A percentile compares a stretch with the other conserved stretches of the same genome.
Conservation (phyloP, 805 yeast species). For the Pichia cabralensis region DNA sequence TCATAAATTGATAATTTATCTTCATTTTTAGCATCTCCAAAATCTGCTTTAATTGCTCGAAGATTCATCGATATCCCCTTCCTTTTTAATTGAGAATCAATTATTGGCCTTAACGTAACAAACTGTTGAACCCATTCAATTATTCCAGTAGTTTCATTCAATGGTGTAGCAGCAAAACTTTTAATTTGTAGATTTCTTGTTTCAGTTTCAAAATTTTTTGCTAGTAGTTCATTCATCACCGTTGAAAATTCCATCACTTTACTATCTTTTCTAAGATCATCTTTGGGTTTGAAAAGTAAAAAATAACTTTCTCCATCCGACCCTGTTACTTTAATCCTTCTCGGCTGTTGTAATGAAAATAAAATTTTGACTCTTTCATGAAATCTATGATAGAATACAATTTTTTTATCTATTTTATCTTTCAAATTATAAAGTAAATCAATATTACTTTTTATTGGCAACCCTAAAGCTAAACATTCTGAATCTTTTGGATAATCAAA, state of each 20-base stretch:
- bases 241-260: constrained; percentile 87
- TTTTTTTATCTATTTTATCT: constrained; percentile 16
- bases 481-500: constrained; percentile 23
- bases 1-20: constrained; percentile 29
- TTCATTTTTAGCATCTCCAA: constrained; percentile 12
- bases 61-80: constrained; percentile 21
- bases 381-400: constrained; percentile 39
- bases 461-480: constrained; percentile 39
- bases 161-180: constrained; percentile 81
- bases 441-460: constrained; percentile 66
- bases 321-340: constrained; percentile 65
- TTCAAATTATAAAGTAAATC: constrained; percentile 47
- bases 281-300: constrained; percentile 74
- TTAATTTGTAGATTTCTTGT: constrained; percentile 61
- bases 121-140: constrained; percentile 84
- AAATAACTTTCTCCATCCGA: constrained; percentile 67
- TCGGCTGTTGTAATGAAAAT: constrained; percentile 80
- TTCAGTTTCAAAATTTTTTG: constrained; percentile 59
- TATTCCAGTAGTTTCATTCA: constrained; percentile 79
- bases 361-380: constrained; percentile 62
- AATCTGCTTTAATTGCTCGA: constrained; percentile 16
- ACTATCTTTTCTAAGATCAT: constrained; percentile 92
- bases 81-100: constrained; percentile 22
- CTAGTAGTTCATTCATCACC: constrained; percentile 67
- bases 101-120: constrained; percentile 56